Percentiles rank a stretch among this genome's conserved stretches.
phyloP scores from a whole-genome alignment of 1,284 basidiomycete species.

The Naganishia cerealis region DNA sequence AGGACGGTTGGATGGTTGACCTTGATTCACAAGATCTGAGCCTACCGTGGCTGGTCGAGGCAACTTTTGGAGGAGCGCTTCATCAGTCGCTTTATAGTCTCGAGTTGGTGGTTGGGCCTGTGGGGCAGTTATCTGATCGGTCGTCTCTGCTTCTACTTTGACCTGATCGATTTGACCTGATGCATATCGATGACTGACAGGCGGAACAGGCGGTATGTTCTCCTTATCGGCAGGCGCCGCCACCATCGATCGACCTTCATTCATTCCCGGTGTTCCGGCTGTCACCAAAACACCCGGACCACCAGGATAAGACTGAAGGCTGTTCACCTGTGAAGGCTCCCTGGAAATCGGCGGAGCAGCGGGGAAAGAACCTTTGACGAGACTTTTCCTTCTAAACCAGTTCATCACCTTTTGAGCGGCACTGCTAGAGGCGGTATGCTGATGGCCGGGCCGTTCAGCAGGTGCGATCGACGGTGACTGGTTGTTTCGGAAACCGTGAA shows the following conservation, averaged over 20 bases:
- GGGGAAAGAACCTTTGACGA: constrained; percentile 51
- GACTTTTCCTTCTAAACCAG: constrained; percentile 62
- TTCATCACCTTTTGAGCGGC: constrained; percentile 65
- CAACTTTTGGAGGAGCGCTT: constrained; percentile 8
- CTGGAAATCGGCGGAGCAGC: constrained; percentile 28
- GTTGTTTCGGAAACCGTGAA: constrained; percentile 42
- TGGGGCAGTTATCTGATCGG: not conserved
- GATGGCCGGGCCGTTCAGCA: constrained; percentile 19
- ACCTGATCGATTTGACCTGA: not conserved
- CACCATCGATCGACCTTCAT: not conserved
- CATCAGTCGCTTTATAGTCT: not conserved
- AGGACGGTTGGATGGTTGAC: not conserved
- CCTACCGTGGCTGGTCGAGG: constrained; percentile 20
- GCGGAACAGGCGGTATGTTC: not conserved
- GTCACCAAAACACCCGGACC: not conserved
- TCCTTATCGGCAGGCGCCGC: not conserved
- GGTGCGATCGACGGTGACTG: constrained; percentile 23
- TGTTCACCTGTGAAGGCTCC: constrained; percentile 5
- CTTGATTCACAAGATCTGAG: constrained; percentile 16
- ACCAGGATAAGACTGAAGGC: not conserved
- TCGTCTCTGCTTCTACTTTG: not conserved
- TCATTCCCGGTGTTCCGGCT: not conserved
- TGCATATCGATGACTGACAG: not conserved
- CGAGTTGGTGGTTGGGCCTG: not conserved
- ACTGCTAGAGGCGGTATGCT: constrained; percentile 53